Evolutionary conservation across 2,329 filamentous ascomycete genomes (phyloP).

Genomic region (Cladosporium colombiae): DNA sequence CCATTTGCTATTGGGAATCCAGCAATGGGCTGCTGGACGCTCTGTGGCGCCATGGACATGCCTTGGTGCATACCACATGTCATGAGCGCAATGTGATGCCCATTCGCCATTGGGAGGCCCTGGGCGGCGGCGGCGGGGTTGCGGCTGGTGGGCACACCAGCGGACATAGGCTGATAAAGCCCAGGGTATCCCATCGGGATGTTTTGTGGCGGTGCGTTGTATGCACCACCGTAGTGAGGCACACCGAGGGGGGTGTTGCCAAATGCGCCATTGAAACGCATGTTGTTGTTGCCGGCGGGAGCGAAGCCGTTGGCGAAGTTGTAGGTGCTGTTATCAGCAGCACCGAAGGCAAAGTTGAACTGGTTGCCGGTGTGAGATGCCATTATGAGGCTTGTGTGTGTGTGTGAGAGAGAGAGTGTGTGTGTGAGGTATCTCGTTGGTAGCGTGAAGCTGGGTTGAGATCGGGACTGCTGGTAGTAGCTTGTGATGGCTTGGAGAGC

Average conservation of each 20-base stretch:
- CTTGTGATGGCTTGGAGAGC: slow-evolving; percentile 1
- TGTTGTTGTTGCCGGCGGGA: slow-evolving; percentile 5
- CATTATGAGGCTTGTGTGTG: not conserved
- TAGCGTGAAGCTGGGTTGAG: slow-evolving; percentile 5
- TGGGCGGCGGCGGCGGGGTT: not conserved
- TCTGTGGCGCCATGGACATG: not conserved
- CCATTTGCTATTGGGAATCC: not conserved
- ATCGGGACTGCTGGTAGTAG: slow-evolving; percentile 1
- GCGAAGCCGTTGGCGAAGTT: not conserved
- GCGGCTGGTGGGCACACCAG: slow-evolving; percentile 1
- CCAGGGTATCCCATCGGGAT: slow-evolving; percentile 4
- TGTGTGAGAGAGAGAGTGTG: not conserved
- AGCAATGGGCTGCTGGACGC: not conserved
- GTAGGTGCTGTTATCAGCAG: slow-evolving; percentile 1
- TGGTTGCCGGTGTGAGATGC: not conserved
- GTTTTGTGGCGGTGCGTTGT: not conserved
- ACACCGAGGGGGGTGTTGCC: not conserved
- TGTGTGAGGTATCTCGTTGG: slow-evolving; percentile 1
- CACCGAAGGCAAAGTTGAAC: not conserved
- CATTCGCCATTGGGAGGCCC: slow-evolving; percentile 3
- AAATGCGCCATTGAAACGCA: not conserved
- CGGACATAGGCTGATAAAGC: not conserved
- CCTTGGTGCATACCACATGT: not conserved
- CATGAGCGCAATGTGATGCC: not conserved
- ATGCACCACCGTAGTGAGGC: not conserved